A percentile compares a stretch with the other conserved stretches of the same genome.
Conservation (phyloP, 441 rosid species). For the Oxalis stricta region DNA sequence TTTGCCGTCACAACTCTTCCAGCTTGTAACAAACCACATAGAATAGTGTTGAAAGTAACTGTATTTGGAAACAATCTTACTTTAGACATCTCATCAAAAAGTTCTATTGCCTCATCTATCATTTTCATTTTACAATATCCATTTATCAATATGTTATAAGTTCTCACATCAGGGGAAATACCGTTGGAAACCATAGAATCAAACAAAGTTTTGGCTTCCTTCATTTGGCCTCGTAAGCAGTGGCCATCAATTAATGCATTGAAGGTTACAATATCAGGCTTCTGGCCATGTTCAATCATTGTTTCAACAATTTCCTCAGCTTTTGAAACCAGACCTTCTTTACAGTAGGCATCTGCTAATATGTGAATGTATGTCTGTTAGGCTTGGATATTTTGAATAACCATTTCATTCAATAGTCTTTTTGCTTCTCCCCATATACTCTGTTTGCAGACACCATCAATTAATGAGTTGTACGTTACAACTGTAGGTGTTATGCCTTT, state of each 20-base stretch:
- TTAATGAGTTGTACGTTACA: constrained; percentile 1
- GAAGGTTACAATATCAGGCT: background rate
- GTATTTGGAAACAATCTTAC: background rate
- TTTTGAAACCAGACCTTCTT: constrained; percentile 1
- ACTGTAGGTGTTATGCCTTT: constrained; percentile 1
- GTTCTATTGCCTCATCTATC: background rate
- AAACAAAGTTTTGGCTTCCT: background rate
- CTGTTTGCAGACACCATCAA: background rate
- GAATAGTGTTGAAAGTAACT: constrained; percentile 5
- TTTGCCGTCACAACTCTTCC: constrained; percentile 9
- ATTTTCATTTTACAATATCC: too few species aligned
- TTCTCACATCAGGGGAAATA: too few species aligned
- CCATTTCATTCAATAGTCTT: constrained; percentile 7
- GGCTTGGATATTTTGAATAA: background rate
- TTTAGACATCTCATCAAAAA: background rate
- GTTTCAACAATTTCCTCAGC: background rate
- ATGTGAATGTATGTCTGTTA: constrained; percentile 1
- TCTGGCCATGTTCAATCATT: constrained; percentile 5
- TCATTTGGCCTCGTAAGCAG: background rate
- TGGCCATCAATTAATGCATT: background rate
- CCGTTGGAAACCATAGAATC: background rate
- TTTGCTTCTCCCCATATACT: constrained; percentile 5
- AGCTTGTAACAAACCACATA: constrained; percentile 7
- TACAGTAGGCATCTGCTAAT: constrained; percentile 3
- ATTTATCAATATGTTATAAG: too few species aligned